phyloP scores from a whole-genome alignment of 2,329 filamentous ascomycete species.

The Sarocladiaceae sp. region DNA sequence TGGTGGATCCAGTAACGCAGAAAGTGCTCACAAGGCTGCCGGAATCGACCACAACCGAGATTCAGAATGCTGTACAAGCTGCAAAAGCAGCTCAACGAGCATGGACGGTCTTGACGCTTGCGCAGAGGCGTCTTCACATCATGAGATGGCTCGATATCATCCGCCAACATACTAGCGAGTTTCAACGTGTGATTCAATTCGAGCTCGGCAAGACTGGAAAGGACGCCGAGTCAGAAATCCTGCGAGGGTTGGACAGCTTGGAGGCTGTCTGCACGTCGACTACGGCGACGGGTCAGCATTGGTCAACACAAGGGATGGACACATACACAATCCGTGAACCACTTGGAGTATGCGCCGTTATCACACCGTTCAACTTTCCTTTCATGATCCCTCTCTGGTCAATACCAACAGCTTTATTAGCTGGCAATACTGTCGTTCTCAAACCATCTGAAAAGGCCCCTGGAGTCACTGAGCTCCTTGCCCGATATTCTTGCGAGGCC shows the following conservation, averaged over 20 bases:
- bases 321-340: not conserved
- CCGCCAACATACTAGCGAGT: not conserved
- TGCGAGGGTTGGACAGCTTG: not conserved
- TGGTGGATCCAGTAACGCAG: not conserved
- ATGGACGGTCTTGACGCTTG: not conserved
- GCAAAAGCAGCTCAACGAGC: not conserved
- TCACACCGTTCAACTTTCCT: constrained; percentile 16
- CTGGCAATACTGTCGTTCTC: constrained; percentile 16
- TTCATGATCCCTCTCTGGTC: constrained; percentile 18
- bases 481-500: constrained; percentile 47
- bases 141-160: not conserved
- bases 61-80: not conserved
- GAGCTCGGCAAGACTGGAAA: not conserved
- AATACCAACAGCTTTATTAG: constrained; percentile 14
- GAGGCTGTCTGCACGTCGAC: not conserved
- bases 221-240: not conserved
- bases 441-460: constrained; percentile 53
- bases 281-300: not conserved
- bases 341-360: constrained; percentile 12
- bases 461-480: constrained; percentile 57
- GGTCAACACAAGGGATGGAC: not conserved
- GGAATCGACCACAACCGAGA: not conserved
- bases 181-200: not conserved
- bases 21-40: not conserved
- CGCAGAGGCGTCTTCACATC: not conserved